These are phyloP conservation scores for Mortierella sp. DNA, from an alignment of 371 early-diverging fungal genomes.

Conservation along the genomic window DNA sequence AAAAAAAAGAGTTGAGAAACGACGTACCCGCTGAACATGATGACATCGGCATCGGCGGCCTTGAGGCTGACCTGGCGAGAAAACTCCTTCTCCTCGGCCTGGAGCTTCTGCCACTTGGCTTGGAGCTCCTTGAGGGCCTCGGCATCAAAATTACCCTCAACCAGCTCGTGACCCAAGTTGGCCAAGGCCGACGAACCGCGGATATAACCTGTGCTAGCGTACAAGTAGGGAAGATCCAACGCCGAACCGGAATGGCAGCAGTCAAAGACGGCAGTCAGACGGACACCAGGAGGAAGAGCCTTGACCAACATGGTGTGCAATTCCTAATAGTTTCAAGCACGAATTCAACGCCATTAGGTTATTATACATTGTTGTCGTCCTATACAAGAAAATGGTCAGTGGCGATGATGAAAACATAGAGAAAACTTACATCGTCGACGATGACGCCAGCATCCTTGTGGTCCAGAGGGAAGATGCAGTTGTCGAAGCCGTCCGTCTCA, in stretches of 20 bases:
- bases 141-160: slow-evolving; percentile 52
- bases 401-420: not conserved
- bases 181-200: slow-evolving; percentile 59
- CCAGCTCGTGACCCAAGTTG: slow-evolving; percentile 54
- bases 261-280: slow-evolving; percentile 90
- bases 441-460: slow-evolving; percentile 76
- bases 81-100: slow-evolving; percentile 56
- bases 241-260: slow-evolving; percentile 91
- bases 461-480: slow-evolving; percentile 85
- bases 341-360: not conserved
- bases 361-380: not conserved
- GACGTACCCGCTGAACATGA: slow-evolving; percentile 86
- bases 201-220: slow-evolving; percentile 76
- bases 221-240: slow-evolving; percentile 89
- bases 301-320: slow-evolving; percentile 68
- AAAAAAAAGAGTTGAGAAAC: too few relatives aligned
- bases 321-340: slow-evolving; percentile 54
- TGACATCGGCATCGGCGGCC: slow-evolving; percentile 81
- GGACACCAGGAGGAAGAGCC: slow-evolving; percentile 80
- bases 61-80: slow-evolving; percentile 63
- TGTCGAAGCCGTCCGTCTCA: slow-evolving; percentile 78
- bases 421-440: slow-evolving; percentile 72
- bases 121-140: slow-evolving; percentile 35
- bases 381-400: not conserved
- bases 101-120: slow-evolving; percentile 22